These are phyloP conservation scores for Wilcoxina mikolae DNA, from an alignment of 495 filamentous ascomycete genomes.

Conservation along the genomic window DNA sequence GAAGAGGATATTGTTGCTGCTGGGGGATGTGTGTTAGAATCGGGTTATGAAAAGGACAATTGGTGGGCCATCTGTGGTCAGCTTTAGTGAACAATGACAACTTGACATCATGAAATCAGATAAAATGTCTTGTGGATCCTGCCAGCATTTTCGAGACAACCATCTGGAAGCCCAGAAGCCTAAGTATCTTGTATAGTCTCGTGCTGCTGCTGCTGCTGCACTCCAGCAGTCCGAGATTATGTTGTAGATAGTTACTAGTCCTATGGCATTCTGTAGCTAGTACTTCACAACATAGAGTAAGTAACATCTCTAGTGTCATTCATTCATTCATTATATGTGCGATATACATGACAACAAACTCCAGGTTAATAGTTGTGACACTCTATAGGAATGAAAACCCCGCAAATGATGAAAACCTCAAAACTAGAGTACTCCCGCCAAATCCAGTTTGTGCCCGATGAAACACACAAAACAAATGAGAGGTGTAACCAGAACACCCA, in stretches of 20 bases:
- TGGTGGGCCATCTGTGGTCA: slow-evolving; percentile 68
- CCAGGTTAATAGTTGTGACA: slow-evolving; percentile 19
- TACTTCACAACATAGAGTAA: too few relatives aligned
- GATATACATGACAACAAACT: slow-evolving; percentile 9
- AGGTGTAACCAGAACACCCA: slow-evolving; percentile 6
- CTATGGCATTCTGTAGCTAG: too few relatives aligned
- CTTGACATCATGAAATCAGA: not conserved
- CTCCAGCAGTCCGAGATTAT: too few relatives aligned
- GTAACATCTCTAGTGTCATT: not conserved
- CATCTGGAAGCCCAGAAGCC: too few relatives aligned
- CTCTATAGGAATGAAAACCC: too few relatives aligned
- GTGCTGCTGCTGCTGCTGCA: too few relatives aligned
- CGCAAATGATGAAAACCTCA: too few relatives aligned
- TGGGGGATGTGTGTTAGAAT: slow-evolving; percentile 59
- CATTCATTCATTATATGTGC: not conserved
- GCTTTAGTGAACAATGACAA: not conserved
- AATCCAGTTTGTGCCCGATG: slow-evolving; percentile 20
- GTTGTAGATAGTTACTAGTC: too few relatives aligned
- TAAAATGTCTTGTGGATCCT: too few relatives aligned
- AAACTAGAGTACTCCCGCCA: too few relatives aligned
- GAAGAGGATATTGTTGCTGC: slow-evolving; percentile 63
- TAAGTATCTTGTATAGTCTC: too few relatives aligned
- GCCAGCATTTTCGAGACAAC: too few relatives aligned
- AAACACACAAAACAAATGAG: slow-evolving; percentile 3
- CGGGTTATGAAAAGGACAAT: slow-evolving; percentile 94